Percentiles rank a stretch among this genome's conserved stretches.
phyloP scores from a whole-genome alignment of 495 filamentous ascomycete genomes.

The Tetracladium marchalianum region DNA sequence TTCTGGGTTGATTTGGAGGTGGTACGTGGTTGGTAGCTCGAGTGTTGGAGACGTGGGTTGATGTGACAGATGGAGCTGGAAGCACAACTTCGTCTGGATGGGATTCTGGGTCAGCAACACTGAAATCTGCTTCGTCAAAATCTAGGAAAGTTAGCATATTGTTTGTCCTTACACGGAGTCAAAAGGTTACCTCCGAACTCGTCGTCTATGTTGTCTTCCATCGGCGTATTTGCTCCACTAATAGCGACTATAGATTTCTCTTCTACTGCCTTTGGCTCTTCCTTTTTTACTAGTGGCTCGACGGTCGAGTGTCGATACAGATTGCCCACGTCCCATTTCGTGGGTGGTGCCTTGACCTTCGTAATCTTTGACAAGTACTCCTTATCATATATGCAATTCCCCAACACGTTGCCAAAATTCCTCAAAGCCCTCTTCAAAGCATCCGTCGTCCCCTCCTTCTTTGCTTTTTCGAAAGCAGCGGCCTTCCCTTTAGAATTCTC shows the following conservation, averaged over 20 bases:
- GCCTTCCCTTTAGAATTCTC: constrained; percentile 94
- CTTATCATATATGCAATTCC: constrained; percentile 97
- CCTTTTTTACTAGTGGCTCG: constrained; percentile 44
- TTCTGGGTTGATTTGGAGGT: constrained; percentile 16
- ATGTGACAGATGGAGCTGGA: constrained; percentile 9
- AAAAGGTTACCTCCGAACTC: constrained; percentile 57
- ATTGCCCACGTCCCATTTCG: constrained; percentile 63
- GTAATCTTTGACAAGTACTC: constrained; percentile 77
- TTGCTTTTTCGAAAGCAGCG: constrained; percentile 90
- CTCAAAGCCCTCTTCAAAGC: constrained; percentile 80
- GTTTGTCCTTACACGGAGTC: neutral
- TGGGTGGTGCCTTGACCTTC: constrained; percentile 61
- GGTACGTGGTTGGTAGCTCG: constrained; percentile 16
- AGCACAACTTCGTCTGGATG: constrained; percentile 50
- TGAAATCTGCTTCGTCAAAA: constrained; percentile 68
- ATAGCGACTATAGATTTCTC: constrained; percentile 27
- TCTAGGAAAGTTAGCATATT: constrained; percentile 29
- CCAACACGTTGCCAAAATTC: constrained; percentile 91
- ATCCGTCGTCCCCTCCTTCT: constrained; percentile 96
- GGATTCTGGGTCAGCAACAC: constrained; percentile 40
- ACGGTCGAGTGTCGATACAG: constrained; percentile 73
- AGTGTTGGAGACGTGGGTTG: constrained; percentile 5
- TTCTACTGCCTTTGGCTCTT: constrained; percentile 12
- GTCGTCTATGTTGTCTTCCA: constrained; percentile 40
- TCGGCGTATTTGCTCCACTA: constrained; percentile 22